These are phyloP conservation scores for Fagus crenata DNA, from an alignment of 306 rosid genomes.

Conservation along the genomic window DNA sequence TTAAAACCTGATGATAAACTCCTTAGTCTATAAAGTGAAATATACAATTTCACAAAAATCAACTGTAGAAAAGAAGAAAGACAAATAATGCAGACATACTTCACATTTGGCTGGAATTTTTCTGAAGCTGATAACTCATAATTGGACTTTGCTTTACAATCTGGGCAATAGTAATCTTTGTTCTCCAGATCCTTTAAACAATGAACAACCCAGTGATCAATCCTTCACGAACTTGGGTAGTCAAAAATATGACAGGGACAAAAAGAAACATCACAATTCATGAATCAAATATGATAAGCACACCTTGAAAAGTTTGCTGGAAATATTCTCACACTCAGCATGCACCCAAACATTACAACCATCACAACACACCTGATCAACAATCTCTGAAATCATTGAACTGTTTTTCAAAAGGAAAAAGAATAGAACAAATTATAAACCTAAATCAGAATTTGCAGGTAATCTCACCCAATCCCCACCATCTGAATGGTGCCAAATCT, in stretches of 20 bases:
- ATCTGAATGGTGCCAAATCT: conserved; percentile 92
- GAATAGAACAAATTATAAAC: conserved; percentile 8
- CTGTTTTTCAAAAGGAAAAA: conserved; percentile 11
- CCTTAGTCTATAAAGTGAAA: conserved; percentile 12
- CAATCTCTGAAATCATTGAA: conserved; percentile 29
- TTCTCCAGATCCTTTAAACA: conserved; percentile 72
- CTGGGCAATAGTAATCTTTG: conserved; percentile 84
- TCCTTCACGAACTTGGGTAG: conserved; percentile 16
- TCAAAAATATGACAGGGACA: conserved; percentile 22
- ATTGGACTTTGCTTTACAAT: conserved; percentile 58
- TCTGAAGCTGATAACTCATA: conserved; percentile 40
- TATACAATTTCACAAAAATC: conserved; percentile 12
- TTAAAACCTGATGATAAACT: conserved; percentile 13
- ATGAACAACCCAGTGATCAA: conserved; percentile 19
- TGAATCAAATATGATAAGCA: conserved; percentile 21
- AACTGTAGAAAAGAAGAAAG: conserved; percentile 21
- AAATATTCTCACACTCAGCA: conserved; percentile 82
- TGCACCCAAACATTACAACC: conserved; percentile 99
- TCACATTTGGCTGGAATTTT: conserved; percentile 42
- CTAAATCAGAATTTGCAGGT: conserved; percentile 27
- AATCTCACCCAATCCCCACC: conserved; percentile 95
- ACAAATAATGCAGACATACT: conserved; percentile 42
- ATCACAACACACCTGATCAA: conserved; percentile 86
- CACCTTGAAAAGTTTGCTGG: conserved; percentile 70
- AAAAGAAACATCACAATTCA: background rate